phyloP scores from a whole-genome alignment of 192 early-diverging fungal genomes.

The Umbelopsis ramanniana region DNA sequence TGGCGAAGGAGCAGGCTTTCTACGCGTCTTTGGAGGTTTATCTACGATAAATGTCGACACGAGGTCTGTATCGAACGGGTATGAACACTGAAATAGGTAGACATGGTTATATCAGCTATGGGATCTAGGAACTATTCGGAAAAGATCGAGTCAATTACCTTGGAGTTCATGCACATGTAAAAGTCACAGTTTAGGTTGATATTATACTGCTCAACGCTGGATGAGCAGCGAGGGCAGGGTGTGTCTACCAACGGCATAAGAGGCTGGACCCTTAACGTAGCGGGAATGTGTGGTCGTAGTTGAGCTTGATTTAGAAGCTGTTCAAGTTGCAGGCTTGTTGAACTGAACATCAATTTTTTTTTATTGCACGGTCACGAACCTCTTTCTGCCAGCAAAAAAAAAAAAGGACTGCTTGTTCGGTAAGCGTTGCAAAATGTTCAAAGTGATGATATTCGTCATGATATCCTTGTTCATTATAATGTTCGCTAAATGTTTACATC shows the following conservation, averaged over 20 bases:
- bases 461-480: too few species aligned
- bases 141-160: background rate
- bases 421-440: too few species aligned
- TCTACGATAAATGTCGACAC: slow-evolving; percentile 6
- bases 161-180: background rate
- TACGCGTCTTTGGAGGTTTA: slow-evolving; percentile 12
- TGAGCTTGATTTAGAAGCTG: too few species aligned
- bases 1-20: background rate
- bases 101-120: too few species aligned
- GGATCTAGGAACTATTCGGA: background rate
- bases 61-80: slow-evolving; percentile 3
- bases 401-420: too few species aligned
- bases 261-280: background rate
- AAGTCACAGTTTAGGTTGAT: slow-evolving; percentile 14
- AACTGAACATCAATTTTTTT: too few species aligned
- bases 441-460: too few species aligned
- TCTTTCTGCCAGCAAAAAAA: background rate
- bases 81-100: slow-evolving; percentile 7
- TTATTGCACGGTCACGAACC: background rate
- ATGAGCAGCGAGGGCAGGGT: slow-evolving; percentile 16
- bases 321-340: too few species aligned
- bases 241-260: slow-evolving; percentile 17
- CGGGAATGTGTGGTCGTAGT: too few species aligned
- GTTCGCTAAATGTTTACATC: too few species aligned
- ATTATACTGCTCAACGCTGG: slow-evolving; percentile 3